Evolutionary conservation across 805 yeast genomes (phyloP).

Genomic region (Yamadazyma kitorensis): DNA sequence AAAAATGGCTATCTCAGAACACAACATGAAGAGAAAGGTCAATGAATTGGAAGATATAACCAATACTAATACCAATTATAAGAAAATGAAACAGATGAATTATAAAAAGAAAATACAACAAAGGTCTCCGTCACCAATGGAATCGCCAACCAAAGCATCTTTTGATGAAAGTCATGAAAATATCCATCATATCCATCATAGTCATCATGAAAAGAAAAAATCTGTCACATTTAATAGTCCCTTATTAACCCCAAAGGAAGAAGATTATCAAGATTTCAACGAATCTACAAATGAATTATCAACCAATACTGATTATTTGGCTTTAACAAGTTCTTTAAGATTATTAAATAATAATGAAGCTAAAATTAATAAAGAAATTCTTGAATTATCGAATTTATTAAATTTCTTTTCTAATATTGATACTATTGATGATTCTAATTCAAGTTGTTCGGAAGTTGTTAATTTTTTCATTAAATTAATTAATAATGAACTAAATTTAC

Average conservation of each 20-base stretch:
- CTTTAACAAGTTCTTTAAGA: conserved; percentile 31
- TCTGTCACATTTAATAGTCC: conserved; percentile 20
- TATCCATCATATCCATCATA: too few species aligned
- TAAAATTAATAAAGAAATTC: conserved; percentile 27
- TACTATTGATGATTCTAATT: conserved; percentile 10
- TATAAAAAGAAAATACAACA: conserved; percentile 8
- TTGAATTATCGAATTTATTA: conserved; percentile 28
- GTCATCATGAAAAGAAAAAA: conserved; percentile 3
- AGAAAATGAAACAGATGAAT: conserved; percentile 12
- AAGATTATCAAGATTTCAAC: conserved; percentile 28
- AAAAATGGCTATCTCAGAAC: conserved; percentile 15
- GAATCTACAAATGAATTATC: conserved; percentile 6
- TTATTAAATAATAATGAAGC: conserved; percentile 22
- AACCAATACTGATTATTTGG: conserved; percentile 34
- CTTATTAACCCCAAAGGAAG: conserved; percentile 42
- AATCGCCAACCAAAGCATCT: conserved; percentile 6
- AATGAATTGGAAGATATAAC: conserved; percentile 39
- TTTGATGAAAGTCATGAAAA: too few species aligned
- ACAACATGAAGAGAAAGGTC: conserved; percentile 27
- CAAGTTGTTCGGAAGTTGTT: conserved; percentile 19
- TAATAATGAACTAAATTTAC: conserved; percentile 30
- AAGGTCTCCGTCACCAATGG: conserved; percentile 23
- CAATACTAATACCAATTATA: conserved; percentile 20
- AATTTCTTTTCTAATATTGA: conserved; percentile 14
- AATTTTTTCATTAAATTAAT: conserved; percentile 33